Evolutionary conservation across 345 rosid species (phyloP), one percentile per base, ranked within the genome.

Genomic region (Dipteronia sinensis): DNA sequence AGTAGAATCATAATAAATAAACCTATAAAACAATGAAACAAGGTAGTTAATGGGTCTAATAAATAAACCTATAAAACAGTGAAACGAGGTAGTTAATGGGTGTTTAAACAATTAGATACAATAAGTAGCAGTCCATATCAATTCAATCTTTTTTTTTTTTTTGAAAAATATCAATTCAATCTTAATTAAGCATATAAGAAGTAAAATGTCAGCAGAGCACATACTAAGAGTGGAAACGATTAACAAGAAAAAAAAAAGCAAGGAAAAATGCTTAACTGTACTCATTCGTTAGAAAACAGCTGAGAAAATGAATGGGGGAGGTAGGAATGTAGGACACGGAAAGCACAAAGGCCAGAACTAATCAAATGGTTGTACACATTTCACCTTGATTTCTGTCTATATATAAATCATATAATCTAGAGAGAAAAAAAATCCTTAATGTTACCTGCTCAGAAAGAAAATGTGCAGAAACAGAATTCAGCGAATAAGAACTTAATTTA

Each of bases 381-480:
- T 34, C 38, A 34, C 65, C 49, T 25, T 55, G 3, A 56, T 49
- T 65, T 65, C 15, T 20, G 62, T 38, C 10, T 20, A n/a, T 10
- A 71, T 40, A 72, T 5, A 56, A 20, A 56, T 56, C 40, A 29
- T 9, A 42, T 1, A 23, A 38, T 25, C 56, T 38, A 13, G 23
- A 63, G 2, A 8, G 16, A 74, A 31, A 19, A 19, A 34, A 46
- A 69, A 69, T 34, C 70, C 40, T 25, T 56, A 71, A 69, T 55
- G 23, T 88, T 83, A 94, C 98, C 94, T 96, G 99, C 86, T 94
- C 98, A 42, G 96, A 90, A 53, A 96, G 98, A 87, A 96, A 96
- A 84, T 96, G 99, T 7, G 99, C 97, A 58, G 98, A 94, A 83
- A 96, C 98, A 68, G 98, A 90, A 82, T 96, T 96, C 86, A 96